phyloP scores from a whole-genome alignment of 2,329 filamentous ascomycete genomes.

The Xylaria sp. region DNA sequence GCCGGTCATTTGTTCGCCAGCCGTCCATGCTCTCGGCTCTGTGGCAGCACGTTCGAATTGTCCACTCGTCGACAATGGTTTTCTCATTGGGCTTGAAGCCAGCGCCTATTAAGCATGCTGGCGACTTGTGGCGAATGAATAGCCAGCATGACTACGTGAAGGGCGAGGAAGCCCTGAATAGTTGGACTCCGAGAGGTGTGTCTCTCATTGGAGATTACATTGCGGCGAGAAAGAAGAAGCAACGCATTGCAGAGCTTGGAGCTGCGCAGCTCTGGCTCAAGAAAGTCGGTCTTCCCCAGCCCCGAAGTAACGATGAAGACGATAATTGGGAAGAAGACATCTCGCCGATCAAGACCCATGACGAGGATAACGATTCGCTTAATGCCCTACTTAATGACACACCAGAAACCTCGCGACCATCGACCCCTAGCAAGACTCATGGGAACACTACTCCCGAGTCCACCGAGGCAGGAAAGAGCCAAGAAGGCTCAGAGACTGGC shows the following conservation, averaged over 20 bases:
- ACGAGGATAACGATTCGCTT: conserved; percentile 46
- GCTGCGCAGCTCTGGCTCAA: conserved; percentile 62
- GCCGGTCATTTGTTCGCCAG: conserved; percentile 77
- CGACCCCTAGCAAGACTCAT: conserved; percentile 25
- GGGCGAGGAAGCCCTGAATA: conserved; percentile 78
- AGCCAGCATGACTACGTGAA: conserved; percentile 94
- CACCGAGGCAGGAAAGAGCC: conserved; percentile 10
- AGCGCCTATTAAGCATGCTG: conserved; percentile 81
- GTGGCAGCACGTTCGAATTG: conserved; percentile 78
- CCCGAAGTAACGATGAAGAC: conserved; percentile 33
- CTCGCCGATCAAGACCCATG: conserved; percentile 34
- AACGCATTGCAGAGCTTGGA: conserved; percentile 74
- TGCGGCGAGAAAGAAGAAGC: conserved; percentile 63
- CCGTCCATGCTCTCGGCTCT: conserved; percentile 81
- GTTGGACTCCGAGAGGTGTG: conserved; percentile 85
- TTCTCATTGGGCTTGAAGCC: conserved; percentile 85
- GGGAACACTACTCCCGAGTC: conserved; percentile 24
- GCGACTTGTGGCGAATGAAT: conserved; percentile 94
- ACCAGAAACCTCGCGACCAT: conserved; percentile 45
- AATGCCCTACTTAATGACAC: conserved; percentile 55
- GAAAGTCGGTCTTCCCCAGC: conserved; percentile 48
- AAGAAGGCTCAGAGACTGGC: conserved; percentile 6
- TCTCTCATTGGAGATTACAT: conserved; percentile 89
- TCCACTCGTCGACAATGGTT: conserved; percentile 79
- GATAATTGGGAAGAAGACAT: conserved; percentile 35